Conservation (phyloP, 768 basidiomycete genomes). For the Pisolithus sp. region DNA sequence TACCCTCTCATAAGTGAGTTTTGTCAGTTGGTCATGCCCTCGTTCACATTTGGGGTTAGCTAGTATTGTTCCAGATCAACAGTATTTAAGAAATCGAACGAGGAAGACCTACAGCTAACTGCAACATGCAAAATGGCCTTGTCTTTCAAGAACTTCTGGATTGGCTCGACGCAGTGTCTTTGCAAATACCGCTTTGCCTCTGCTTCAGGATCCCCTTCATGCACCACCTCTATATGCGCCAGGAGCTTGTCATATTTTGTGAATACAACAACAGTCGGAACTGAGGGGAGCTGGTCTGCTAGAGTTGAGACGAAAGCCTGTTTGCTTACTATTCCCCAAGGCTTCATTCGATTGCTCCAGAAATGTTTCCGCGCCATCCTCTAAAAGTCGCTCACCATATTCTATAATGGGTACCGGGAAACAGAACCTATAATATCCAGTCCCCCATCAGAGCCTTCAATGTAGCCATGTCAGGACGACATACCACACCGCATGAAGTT, state of each 20-base stretch:
- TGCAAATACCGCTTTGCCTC: neutral
- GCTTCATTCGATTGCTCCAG: neutral
- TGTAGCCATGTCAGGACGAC: neutral
- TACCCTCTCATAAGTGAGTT: constrained; percentile 1
- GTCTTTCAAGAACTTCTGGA: neutral
- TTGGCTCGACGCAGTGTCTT: neutral
- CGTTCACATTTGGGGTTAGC: neutral
- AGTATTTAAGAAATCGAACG: neutral
- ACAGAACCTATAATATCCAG: neutral
- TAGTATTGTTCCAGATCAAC: neutral
- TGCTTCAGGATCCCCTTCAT: neutral
- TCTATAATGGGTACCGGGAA: neutral
- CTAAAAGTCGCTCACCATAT: neutral
- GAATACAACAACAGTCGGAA: constrained; percentile 1
- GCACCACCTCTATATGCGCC: neutral
- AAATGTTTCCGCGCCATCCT: neutral
- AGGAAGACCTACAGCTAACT: neutral
- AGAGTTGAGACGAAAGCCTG: neutral
- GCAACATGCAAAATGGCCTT: neutral
- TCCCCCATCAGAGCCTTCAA: neutral
- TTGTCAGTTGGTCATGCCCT: neutral
- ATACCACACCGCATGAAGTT: constrained; percentile 12
- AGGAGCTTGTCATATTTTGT: constrained; percentile 6
- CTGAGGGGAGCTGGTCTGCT: neutral
- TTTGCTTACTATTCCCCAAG: neutral